Percentiles rank a stretch among this genome's conserved stretches.
Conservation (phyloP, 2,329 filamentous ascomycete genomes). For the Pseudogymnoascus destructans region DNA sequence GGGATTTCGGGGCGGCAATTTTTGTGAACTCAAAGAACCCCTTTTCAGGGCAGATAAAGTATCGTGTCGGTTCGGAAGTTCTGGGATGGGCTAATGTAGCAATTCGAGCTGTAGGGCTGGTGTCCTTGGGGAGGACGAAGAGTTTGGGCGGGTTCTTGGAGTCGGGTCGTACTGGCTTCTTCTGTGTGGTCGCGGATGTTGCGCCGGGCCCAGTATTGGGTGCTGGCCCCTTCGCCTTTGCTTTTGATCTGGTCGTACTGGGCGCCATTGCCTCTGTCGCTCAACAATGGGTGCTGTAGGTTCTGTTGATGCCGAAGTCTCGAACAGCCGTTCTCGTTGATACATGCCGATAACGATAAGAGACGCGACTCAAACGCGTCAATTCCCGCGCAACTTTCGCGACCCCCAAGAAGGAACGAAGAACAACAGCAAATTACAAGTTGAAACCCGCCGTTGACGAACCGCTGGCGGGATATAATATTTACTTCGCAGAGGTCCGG, state of each 20-base stretch:
- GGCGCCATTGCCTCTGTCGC: constrained; percentile 7
- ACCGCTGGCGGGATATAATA: constrained; percentile 5
- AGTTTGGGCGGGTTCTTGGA: constrained; percentile 37
- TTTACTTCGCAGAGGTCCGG: neutral
- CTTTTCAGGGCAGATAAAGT: constrained; percentile 46
- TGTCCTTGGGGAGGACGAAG: constrained; percentile 47
- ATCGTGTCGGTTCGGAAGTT: constrained; percentile 41
- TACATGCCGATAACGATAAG: neutral
- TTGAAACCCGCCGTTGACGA: neutral
- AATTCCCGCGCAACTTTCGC: constrained; percentile 1
- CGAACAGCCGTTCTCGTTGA: neutral
- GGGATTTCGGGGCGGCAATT: constrained; percentile 38
- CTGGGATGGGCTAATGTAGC: constrained; percentile 48
- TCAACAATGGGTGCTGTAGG: neutral
- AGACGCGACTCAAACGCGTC: constrained; percentile 4
- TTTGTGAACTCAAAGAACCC: constrained; percentile 54
- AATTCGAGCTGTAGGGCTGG: constrained; percentile 41
- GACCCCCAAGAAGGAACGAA: constrained; percentile 6
- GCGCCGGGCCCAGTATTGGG: constrained; percentile 16
- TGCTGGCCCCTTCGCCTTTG: constrained; percentile 7
- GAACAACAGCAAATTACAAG: constrained; percentile 2
- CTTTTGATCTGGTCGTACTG: constrained; percentile 8
- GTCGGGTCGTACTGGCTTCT: constrained; percentile 23
- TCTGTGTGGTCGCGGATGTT: constrained; percentile 21
- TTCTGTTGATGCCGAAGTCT: constrained; percentile 6